Conservation (phyloP, 2,329 filamentous ascomycete species). For the Trichocomaceae sp. region DNA sequence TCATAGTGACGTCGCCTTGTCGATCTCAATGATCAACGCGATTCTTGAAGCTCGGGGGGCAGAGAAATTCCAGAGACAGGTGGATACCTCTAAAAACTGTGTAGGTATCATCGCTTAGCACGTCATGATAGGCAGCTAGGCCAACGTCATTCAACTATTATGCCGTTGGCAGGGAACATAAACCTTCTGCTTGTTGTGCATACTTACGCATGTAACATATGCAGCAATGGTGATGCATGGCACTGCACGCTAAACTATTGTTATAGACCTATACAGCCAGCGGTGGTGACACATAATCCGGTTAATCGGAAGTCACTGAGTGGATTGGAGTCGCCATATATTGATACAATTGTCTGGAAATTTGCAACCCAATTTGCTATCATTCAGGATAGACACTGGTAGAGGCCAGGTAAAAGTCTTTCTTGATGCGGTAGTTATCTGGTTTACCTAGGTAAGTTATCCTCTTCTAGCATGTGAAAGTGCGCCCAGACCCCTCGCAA, state of each 20-base stretch:
- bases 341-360: not conserved
- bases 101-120: not conserved
- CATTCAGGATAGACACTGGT: not conserved
- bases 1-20: conserved; percentile 4
- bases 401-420: not conserved
- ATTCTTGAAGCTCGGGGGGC: not conserved
- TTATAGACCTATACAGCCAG: not conserved
- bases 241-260: not conserved
- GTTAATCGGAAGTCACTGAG: not conserved
- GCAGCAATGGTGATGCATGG: not conserved
- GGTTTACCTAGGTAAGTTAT: no score
- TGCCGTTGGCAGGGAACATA: not conserved
- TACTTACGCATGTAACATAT: not conserved
- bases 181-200: not conserved
- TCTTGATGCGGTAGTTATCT: not conserved
- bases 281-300: not conserved
- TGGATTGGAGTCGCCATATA: not conserved
- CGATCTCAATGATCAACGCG: not conserved
- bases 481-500: not conserved
- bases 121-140: not conserved
- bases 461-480: conserved; percentile 7
- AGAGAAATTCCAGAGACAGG: not conserved
- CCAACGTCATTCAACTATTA: not conserved
- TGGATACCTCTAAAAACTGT: not conserved
- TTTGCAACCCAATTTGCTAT: not conserved